Conservation (phyloP, 148 eudicot species). For the Suaeda aralocaspica region DNA sequence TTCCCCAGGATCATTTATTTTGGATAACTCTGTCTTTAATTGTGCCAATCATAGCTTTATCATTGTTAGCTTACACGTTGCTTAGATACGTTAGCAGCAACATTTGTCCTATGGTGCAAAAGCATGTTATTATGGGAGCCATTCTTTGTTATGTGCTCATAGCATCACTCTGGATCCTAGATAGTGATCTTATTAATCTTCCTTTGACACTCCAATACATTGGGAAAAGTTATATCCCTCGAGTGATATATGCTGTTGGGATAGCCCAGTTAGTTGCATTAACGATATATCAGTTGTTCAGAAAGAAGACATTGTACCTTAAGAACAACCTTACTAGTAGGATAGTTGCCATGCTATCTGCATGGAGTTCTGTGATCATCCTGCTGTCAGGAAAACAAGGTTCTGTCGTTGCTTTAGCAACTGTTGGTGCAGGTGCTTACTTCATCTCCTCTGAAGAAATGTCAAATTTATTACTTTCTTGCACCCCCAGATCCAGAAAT, state of each 20-base stretch:
- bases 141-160: constrained; percentile 58
- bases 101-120: constrained; percentile 32
- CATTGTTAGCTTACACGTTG: constrained; percentile 48
- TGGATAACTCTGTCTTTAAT: constrained; percentile 45
- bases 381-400: constrained; percentile 93
- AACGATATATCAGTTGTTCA: constrained; percentile 38
- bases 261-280: constrained; percentile 51
- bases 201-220: constrained; percentile 30
- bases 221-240: constrained; percentile 55
- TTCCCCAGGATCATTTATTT: constrained; percentile 37
- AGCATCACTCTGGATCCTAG: constrained; percentile 56
- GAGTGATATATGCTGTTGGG: constrained; percentile 58
- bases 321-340: constrained; percentile 43
- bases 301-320: constrained; percentile 28
- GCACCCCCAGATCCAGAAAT: neutral
- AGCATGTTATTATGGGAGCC: constrained; percentile 51
- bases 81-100: constrained; percentile 34
- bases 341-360: constrained; percentile 64
- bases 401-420: constrained; percentile 57
- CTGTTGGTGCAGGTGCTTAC: constrained; percentile 67
- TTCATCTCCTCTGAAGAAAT: constrained; percentile 10
- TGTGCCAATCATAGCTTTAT: constrained; percentile 47
- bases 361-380: constrained; percentile 74
- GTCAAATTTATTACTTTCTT: neutral
- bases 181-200: constrained; percentile 45